Conservation (phyloP, 108 stramenopile genomes). For the Aureococcus anophagefferens region DNA sequence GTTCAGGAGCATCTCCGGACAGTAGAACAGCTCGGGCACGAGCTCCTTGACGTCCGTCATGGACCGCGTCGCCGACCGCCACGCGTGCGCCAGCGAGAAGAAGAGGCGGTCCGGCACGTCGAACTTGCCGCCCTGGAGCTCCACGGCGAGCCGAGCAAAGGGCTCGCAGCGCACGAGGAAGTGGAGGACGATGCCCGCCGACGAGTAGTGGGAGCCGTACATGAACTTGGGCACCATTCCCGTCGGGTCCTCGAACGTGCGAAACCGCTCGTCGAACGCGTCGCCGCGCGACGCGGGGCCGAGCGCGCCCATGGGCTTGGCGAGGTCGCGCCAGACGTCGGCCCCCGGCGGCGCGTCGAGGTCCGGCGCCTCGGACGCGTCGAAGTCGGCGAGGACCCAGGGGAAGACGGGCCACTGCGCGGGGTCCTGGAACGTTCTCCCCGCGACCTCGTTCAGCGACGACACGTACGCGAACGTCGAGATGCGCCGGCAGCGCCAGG, state of each 20-base stretch:
- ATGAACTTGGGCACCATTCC: slow-evolving; percentile 52
- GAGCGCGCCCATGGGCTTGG: slow-evolving; percentile 85
- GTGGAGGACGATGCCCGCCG: slow-evolving; percentile 78
- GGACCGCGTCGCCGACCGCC: slow-evolving; percentile 22
- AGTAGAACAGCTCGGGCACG: slow-evolving; percentile 94
- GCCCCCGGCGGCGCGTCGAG: slow-evolving; percentile 51
- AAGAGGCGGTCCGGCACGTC: slow-evolving; percentile 92
- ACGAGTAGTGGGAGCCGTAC: slow-evolving; percentile 90
- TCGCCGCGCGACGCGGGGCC: slow-evolving; percentile 1
- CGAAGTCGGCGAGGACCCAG: slow-evolving; percentile 84
- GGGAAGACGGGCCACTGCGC: slow-evolving; percentile 84
- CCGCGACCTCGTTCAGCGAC: slow-evolving; percentile 83
- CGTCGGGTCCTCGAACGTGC: not conserved
- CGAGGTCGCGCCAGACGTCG: slow-evolving; percentile 79
- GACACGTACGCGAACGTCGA: slow-evolving; percentile 89
- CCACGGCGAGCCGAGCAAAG: slow-evolving; percentile 76
- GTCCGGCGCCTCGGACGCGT: slow-evolving; percentile 58
- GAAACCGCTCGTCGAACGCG: slow-evolving; percentile 24
- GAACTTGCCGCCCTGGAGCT: slow-evolving; percentile 81
- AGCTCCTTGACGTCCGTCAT: slow-evolving; percentile 82
- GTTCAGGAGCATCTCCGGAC: slow-evolving; percentile 82
- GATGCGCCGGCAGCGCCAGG: slow-evolving; percentile 36
- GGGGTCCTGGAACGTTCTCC: slow-evolving; percentile 78
- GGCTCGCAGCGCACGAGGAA: slow-evolving; percentile 76
- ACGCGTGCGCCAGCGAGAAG: slow-evolving; percentile 54